These are phyloP conservation scores for Alternaria burnsii DNA, from an alignment of 2,329 filamentous ascomycete genomes.

Conservation along the genomic window DNA sequence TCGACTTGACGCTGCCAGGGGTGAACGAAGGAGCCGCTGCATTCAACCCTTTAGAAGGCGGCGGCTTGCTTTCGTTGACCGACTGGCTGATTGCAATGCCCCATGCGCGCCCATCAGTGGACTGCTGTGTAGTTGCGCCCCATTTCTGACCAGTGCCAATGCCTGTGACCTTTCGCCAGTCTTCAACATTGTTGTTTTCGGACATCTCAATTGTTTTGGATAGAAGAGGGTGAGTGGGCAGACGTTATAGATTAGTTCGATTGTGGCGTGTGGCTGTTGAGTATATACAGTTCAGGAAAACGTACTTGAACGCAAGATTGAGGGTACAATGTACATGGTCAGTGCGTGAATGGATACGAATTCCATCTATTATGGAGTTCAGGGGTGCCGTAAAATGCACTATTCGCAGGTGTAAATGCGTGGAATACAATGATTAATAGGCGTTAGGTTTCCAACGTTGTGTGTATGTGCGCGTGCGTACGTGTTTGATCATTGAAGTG, in stretches of 20 bases:
- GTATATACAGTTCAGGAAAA: too few species aligned
- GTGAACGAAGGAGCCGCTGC: constrained; percentile 1
- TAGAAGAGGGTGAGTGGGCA: neutral
- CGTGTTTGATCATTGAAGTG: neutral
- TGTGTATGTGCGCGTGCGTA: neutral
- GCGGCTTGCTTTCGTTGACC: neutral
- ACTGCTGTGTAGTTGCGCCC: constrained; percentile 1
- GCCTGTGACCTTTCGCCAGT: constrained; percentile 11
- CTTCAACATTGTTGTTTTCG: neutral
- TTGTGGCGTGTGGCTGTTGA: neutral
- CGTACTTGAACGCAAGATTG: neutral
- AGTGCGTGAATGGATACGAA: neutral
- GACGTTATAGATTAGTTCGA: neutral
- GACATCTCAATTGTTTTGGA: neutral
- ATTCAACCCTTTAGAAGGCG: constrained; percentile 1
- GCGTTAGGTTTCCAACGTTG: neutral
- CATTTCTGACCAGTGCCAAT: constrained; percentile 14
- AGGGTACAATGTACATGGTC: neutral
- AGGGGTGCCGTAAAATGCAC: too few species aligned
- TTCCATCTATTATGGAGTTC: neutral
- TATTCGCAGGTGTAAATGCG: neutral
- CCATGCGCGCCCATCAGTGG: neutral
- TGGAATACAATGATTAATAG: neutral
- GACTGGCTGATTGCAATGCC: neutral
- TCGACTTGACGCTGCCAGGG: neutral